Evolutionary conservation across 805 yeast genomes (phyloP), one percentile per base, ranked within the genome.

Genomic region (Yamadazyma tumulicola): DNA sequence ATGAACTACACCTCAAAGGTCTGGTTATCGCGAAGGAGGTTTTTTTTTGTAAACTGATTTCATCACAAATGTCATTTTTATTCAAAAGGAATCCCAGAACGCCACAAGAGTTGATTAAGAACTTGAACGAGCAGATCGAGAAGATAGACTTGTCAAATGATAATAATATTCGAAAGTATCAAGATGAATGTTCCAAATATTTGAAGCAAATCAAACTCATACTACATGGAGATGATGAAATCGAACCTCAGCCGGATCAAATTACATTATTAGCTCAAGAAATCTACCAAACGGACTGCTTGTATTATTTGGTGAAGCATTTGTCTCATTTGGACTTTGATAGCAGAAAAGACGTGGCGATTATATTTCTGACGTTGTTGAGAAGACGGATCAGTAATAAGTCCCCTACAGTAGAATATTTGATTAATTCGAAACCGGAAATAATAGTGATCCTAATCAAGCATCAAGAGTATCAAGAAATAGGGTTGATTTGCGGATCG

Each of bases 51-150:
- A n/a, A n/a, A n/a, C n/a, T n/a, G n/a, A n/a, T n/a, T n/a, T 21
- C 9, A 21, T 21, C 11, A 11, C 6, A 22, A 19, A 87, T 89
- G 96, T 84, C 96, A 9, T 91, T 91, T 51, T 67, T 93, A 48
- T 91, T 93, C 72, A 85, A 87, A 46, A 74, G 96, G 52, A 85
- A 81, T 52, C 96, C 95, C 7, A 88, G 87, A 57, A 80, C 96
- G 1, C 95, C 96, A 2, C 75, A 75, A 13, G 98, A 91, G 51
- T 73, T 88, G 39, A 82, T 87, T 3, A 72, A 85, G 31, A 77
- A 80, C 5, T 69, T 88, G 42, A 75, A 76, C 43, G 97, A 91
- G 31, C 85, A 78, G 49, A 69, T 88, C 8, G 54, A 68, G 11
- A 83, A 83, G 52, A 65, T 83, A 14, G 85, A 79, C 41, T 43